These are phyloP conservation scores for Rachicladosporium sp. DNA, from an alignment of 2,329 filamentous ascomycete species.

Conservation along the genomic window DNA sequence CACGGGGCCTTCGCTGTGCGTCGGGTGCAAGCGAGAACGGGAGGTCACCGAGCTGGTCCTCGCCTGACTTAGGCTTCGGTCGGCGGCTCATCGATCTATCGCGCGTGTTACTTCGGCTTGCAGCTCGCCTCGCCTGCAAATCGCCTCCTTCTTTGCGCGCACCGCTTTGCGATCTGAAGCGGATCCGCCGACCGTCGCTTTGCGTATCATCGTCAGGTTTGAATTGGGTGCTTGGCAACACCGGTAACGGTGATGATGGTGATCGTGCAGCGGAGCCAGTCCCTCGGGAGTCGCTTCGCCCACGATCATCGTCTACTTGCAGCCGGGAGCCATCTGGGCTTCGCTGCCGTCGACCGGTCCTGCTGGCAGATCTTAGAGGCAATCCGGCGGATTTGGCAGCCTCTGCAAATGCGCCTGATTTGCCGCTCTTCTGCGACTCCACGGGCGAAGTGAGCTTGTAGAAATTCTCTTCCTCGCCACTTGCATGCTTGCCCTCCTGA, in stretches of 20 bases:
- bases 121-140: conserved; percentile 19
- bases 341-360: conserved; percentile 13
- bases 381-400: not conserved
- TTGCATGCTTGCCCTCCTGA: conserved; percentile 34
- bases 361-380: not conserved
- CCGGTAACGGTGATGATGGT: conserved; percentile 68
- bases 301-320: conserved; percentile 30
- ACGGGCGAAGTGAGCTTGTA: conserved; percentile 31
- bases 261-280: conserved; percentile 52
- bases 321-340: not conserved
- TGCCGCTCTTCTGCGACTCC: conserved; percentile 14
- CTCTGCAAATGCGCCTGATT: not conserved
- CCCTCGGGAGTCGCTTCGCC: conserved; percentile 50
- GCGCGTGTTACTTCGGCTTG: conserved; percentile 8
- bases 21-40: not conserved
- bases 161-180: not conserved
- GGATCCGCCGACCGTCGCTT: conserved; percentile 3
- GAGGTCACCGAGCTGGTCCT: too few species aligned
- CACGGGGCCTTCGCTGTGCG: conserved; percentile 3
- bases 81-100: conserved; percentile 1
- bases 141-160: conserved; percentile 5
- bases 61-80: not conserved
- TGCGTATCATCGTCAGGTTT: conserved; percentile 2
- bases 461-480: conserved; percentile 36
- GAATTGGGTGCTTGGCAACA: conserved; percentile 47